Evolutionary conservation across 2,329 filamentous ascomycete genomes (phyloP), one percentile per base, ranked within the genome.

Genomic region (Diaporthe ampelina): DNA sequence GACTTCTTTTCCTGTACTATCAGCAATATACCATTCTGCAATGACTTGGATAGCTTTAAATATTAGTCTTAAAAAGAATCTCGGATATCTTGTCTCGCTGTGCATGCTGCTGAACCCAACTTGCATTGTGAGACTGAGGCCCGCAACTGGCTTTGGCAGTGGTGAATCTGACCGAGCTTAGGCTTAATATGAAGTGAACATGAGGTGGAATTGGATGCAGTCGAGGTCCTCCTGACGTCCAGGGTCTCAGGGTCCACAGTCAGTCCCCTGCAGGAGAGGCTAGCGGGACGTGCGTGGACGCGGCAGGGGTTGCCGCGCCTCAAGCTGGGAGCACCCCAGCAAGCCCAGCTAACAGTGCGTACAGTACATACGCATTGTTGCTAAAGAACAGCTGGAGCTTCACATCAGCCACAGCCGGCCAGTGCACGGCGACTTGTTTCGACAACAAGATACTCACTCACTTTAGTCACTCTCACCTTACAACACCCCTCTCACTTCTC

Each of bases 361-460:
- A 19, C 24, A 11, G 70, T 75, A 61, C 56, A 37, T 50, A 63
- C 35, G 40, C 7, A 43, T 43, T 40, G 52, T 52, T 35, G n/a
- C 45, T 63, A 75, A 75, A 72, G 74, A 74, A 75, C 70, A 74
- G 52, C 74, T 75, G 74, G 57, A 73, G 72, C 59, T 71, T 74
- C 72, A 59, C 26, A 54, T 61, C 37, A 32, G 29, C 29, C 29
- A 32, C 43, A n/a, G 21, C 45, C 63, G 35, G 35, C 43, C 24
- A 43, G 11, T 37, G 43, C 13, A 52, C 48, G 37, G n/a, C 50
- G 56, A 57, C 50, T 32, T 26, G 63, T 52, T 52, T 71, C 45
- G 15, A 56, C 48, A 43, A 61, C 35, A 32, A 32, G 24, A 8
- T 11, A 17, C 19, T 52, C 56, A 21, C 37, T 29, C 37, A 40